Evolutionary conservation across 2,329 filamentous ascomycete genomes (phyloP).

Genomic region (Exophiala alcalophila): DNA sequence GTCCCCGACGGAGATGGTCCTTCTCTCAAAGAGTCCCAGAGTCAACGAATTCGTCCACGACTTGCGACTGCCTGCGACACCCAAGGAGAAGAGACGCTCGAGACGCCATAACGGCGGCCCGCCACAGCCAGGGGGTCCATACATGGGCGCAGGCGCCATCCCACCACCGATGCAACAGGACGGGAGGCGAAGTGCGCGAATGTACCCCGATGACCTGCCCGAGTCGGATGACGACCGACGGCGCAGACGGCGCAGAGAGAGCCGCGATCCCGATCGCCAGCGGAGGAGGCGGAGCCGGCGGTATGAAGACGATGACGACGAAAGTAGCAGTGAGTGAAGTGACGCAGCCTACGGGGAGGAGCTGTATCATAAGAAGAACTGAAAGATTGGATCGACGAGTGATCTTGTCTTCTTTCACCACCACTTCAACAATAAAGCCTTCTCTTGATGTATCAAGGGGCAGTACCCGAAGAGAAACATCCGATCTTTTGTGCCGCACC

Average conservation of each 20-base stretch:
- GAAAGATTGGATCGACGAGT: too few species aligned
- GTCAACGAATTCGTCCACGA: slow-evolving; percentile 26
- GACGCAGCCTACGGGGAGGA: too few species aligned
- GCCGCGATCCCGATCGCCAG: slow-evolving; percentile 16
- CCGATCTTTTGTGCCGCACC: too few species aligned
- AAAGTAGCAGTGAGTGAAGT: slow-evolving; percentile 1
- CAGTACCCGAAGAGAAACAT: too few species aligned
- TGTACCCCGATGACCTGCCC: slow-evolving; percentile 2
- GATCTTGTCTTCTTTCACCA: too few species aligned
- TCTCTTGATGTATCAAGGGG: too few species aligned
- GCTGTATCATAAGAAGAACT: too few species aligned
- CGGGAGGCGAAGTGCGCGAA: not conserved
- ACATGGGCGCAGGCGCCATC: slow-evolving; percentile 6
- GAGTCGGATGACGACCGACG: slow-evolving; percentile 2
- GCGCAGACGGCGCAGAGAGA: slow-evolving; percentile 10
- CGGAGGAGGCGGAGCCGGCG: slow-evolving; percentile 17
- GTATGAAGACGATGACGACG: slow-evolving; percentile 19
- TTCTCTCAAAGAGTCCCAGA: slow-evolving; percentile 25
- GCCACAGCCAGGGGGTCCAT: slow-evolving; percentile 5
- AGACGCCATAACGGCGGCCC: slow-evolving; percentile 10
- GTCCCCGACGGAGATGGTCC: slow-evolving; percentile 26
- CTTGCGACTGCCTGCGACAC: slow-evolving; percentile 12
- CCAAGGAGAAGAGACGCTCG: slow-evolving; percentile 22
- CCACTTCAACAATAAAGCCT: too few species aligned
- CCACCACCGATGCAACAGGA: not conserved